These are phyloP conservation scores for Rhododendron ovatum DNA, from an alignment of 148 eudicot species.

Conservation along the genomic window DNA sequence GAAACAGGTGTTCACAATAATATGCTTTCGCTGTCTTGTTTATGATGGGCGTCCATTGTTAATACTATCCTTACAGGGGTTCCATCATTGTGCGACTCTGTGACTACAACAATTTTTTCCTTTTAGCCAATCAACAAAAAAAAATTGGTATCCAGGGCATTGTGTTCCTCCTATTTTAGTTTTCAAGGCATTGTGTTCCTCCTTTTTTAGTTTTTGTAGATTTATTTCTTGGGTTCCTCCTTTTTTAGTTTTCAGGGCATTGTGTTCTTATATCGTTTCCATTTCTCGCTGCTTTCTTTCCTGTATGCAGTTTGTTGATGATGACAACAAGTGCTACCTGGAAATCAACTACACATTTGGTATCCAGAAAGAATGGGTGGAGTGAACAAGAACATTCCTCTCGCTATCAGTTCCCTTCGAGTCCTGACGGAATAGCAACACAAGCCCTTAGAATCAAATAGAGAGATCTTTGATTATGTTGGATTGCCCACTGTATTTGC, in stretches of 20 bases:
- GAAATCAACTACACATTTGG: conserved; percentile 63
- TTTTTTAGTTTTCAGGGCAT: background rate
- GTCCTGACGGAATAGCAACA: conserved; percentile 3
- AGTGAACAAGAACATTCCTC: background rate
- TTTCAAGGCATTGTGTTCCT: no score
- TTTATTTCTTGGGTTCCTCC: background rate
- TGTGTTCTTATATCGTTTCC: background rate
- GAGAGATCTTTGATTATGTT: background rate
- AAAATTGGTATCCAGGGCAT: background rate
- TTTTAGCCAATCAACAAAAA: background rate
- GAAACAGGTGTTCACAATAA: background rate
- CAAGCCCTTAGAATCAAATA: background rate
- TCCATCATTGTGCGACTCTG: background rate
- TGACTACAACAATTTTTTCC: background rate
- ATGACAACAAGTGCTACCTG: conserved; percentile 68
- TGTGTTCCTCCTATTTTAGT: no score
- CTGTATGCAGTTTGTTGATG: conserved; percentile 51
- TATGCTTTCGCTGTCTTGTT: background rate
- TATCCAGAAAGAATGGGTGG: conserved; percentile 59
- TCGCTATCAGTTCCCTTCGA: background rate
- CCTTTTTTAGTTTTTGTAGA: no score
- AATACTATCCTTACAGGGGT: background rate
- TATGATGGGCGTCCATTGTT: background rate
- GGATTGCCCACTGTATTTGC: background rate
- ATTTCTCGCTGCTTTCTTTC: background rate